A percentile compares a stretch with the other conserved stretches of the same genome.
Conservation (phyloP, 306 rosid species). For the Styphnolobium japonicum region DNA sequence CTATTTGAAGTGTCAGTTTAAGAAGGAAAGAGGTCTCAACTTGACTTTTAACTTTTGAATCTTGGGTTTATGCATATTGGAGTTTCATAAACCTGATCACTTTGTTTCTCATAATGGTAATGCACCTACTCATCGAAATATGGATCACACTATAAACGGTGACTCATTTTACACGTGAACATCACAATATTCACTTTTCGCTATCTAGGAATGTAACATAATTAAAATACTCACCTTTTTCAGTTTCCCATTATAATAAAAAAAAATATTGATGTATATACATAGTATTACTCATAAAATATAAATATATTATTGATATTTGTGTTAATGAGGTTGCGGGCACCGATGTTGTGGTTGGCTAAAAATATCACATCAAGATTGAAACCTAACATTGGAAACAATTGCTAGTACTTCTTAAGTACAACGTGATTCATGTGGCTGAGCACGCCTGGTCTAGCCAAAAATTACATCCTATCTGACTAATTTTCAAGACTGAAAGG, state of each 20-base stretch:
- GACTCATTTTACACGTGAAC: conserved; percentile 7
- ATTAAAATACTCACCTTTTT: neutral
- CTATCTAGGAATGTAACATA: neutral
- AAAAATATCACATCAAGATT: conserved; percentile 5
- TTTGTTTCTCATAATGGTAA: neutral
- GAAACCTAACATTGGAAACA: conserved; percentile 24
- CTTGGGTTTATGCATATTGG: neutral
- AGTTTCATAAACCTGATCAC: neutral
- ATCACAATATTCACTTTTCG: neutral
- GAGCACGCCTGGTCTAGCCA: neutral
- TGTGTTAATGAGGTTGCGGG: neutral
- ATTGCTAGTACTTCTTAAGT: neutral
- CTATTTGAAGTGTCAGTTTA: neutral
- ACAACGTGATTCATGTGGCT: conserved; percentile 32
- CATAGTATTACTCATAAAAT: too few relatives aligned
- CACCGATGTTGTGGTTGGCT: conserved; percentile 13
- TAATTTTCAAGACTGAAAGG: neutral
- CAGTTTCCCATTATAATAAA: neutral
- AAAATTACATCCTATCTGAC: neutral
- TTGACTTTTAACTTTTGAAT: neutral
- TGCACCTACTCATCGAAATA: neutral
- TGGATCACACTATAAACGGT: neutral
- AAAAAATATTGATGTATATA: too few relatives aligned
- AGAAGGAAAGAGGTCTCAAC: neutral
- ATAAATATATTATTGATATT: neutral